phyloP scores from a whole-genome alignment of 73 alveolate genomes.

The Tetrahymena thermophila region DNA sequence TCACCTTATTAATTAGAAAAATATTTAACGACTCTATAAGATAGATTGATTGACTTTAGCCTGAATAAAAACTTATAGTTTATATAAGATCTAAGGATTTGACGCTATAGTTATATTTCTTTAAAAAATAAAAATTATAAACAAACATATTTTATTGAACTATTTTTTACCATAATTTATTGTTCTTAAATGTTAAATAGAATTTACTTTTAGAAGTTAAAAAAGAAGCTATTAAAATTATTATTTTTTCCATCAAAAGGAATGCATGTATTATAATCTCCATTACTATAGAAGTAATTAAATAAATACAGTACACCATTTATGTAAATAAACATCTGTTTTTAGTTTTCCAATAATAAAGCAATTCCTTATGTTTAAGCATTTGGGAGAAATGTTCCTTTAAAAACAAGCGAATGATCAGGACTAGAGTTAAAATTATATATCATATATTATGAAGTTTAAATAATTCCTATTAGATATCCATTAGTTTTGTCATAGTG shows the following conservation, averaged over 20 bases:
- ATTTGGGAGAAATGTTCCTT: not conserved
- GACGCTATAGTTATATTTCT: too few relatives aligned
- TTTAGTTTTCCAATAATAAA: not conserved
- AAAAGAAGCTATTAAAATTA: not conserved
- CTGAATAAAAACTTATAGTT: too few relatives aligned
- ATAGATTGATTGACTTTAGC: too few relatives aligned
- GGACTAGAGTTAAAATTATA: not conserved
- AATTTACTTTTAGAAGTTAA: not conserved
- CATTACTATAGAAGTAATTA: not conserved
- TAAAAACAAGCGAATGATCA: not conserved
- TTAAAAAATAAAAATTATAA: too few relatives aligned
- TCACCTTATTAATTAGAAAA: too few relatives aligned
- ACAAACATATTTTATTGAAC: not conserved
- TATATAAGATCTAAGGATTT: too few relatives aligned
- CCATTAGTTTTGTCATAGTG: not conserved
- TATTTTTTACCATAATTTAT: not conserved
- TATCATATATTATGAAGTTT: not conserved
- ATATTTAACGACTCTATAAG: too few relatives aligned
- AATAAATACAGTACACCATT: not conserved
- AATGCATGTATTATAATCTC: not conserved
- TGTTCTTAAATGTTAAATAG: not conserved
- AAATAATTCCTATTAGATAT: not conserved
- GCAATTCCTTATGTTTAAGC: not conserved
- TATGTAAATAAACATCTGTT: not conserved
- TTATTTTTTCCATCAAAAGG: not conserved